Evolutionary conservation across 257 asterid genomes (phyloP), one percentile per base, ranked within the genome.

Genomic region (Petunia secreta): DNA sequence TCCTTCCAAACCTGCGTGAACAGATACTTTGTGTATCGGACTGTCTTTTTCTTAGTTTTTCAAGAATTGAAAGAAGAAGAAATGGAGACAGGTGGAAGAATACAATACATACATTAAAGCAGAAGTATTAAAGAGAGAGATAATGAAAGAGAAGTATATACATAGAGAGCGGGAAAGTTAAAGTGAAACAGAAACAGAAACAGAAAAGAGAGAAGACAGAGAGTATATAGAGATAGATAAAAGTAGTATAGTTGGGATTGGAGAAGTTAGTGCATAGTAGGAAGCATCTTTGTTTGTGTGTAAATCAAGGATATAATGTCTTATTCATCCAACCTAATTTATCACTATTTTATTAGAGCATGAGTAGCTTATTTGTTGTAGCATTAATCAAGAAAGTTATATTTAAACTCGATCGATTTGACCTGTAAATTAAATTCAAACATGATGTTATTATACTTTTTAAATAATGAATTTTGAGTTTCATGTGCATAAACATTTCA

Each of bases 141-240:
- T 1, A 37, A 6, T 2, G n/a, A 36, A 63, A 3, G 7, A 71
- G 2, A 6, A 58, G 50, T 46, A 9, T 16, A 14, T 13, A 67
- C 63, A 62, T 52, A 54, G 53, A 59, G 77, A 82, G 85, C 82
- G 83, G 82, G 82, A 82, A 82, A 78, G 54, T 57, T 75, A 14
- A 62, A 63, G 25, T 25, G 75, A 37, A 54, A 59, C 78, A 10
- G 34, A 81, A 58, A 37, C 25, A 25, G 75, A 37, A 54, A 59
- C 78, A 10, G 34, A 81, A 58, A n/a, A 16, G 40, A 15, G 44
- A 57, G 74, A 43, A 43, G 55, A 50, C 54, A 25, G 25, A 25
- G 25, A 25, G 25, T 25, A 25, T 25, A 25, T 25, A 25, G 25
- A 25, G 25, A 25, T 25, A 44, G 48, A 44, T 8, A 6, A 41